Base-by-base conservation (phyloP, 208 protist genomes). In the Crithidia brevicula region DNA sequence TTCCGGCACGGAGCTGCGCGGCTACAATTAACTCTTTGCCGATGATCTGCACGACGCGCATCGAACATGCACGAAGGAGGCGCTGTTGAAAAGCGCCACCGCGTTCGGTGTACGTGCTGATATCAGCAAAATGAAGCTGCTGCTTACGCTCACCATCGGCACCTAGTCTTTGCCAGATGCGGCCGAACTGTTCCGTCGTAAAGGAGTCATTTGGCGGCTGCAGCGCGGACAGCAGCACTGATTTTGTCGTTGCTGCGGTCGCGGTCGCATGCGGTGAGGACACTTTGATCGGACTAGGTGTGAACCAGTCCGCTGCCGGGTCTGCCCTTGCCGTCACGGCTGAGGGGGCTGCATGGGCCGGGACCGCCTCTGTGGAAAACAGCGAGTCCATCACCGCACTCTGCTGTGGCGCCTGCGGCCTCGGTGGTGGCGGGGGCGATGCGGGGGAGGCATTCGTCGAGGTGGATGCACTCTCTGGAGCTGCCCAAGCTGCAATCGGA, bases 41-140 rank as follows among this genome's bases (percentile, higher is more conserved):
- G 47, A 90, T 93, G 10, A 90, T 74, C 62, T 93, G 76, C 31
- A 93, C 78, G 10, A 88, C 72, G 11, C 73, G 47, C 52, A 88
- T 54, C 18, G 77, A 77, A 16, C 73, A 79, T 27, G 69, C 53
- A 13, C 67, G 63, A 42, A 72, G 67, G 50, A 86, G 52, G 52
- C 71, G 31, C 27, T 74, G 62, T 42, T 77, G 74, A 46, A 66
- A 28, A n/a, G 18, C 25, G 4, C 66, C 36, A 15, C 36, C 33
- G 6, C n/a, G 9, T 1, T 34, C n/a, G 5, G 46, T 31, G 20
- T 76, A 38, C 42, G 25, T 15, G 18, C 31, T 16, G 30, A 57
- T 20, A 16, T 65, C 42, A 8, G 23, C n/a, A 22, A 65, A 28
- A 18, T 42, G 22, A 0, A 76, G 36, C 45, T 30, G 43, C 22